Evolutionary conservation across 176 grass and related monocot species (phyloP).

Genomic region (Bolboschoenus planiculmis): DNA sequence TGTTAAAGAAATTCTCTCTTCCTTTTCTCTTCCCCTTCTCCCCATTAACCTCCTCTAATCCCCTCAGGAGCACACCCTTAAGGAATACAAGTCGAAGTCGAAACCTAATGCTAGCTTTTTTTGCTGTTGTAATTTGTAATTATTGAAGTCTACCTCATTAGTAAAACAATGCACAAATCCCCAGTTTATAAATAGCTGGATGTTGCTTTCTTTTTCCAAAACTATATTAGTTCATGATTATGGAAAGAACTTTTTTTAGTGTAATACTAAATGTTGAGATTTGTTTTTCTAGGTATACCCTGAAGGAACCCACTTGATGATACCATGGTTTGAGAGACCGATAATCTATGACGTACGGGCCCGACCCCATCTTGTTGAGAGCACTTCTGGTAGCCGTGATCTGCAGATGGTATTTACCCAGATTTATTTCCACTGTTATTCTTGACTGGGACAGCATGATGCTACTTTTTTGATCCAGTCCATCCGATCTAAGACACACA

Average conservation of each 20-base stretch:
- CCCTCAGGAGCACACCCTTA: no score
- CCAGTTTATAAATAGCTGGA: neutral
- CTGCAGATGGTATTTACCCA: constrained; percentile 64
- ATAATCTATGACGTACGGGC: constrained; percentile 91
- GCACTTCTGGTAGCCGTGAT: constrained; percentile 74
- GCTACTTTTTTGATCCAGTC: neutral
- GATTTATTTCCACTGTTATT: neutral
- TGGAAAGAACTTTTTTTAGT: neutral
- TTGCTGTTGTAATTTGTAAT: neutral
- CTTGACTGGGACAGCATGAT: neutral
- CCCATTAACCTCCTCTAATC: no score
- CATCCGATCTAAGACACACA: neutral
- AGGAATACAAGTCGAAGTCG: neutral
- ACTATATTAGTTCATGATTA: neutral
- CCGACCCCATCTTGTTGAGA: constrained; percentile 76
- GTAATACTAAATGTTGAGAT: neutral
- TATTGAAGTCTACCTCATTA: neutral
- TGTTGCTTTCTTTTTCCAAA: neutral
- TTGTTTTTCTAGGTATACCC: constrained; percentile 58
- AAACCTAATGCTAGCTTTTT: neutral
- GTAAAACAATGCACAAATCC: neutral
- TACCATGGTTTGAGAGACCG: constrained; percentile 81
- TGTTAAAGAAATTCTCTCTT: no score
- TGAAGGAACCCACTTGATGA: constrained; percentile 77
- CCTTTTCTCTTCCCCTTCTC: no score